Conservation (phyloP, 2,329 filamentous ascomycete genomes). For the Emericellopsis cladophorae region DNA sequence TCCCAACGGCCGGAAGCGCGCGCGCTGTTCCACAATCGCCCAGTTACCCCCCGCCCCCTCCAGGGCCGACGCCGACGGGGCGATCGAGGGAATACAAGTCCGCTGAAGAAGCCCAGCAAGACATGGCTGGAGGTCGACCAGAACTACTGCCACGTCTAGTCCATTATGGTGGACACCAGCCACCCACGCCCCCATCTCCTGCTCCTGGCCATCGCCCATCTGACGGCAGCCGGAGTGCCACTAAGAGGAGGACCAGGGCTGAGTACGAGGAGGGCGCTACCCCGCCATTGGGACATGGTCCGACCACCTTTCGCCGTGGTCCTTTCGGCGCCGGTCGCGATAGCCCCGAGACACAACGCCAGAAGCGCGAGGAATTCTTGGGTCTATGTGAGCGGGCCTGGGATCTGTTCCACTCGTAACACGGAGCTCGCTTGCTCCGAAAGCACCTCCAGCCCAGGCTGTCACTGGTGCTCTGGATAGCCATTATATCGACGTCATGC, state of each 20-base stretch:
- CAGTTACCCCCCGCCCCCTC: slow-evolving; percentile 48
- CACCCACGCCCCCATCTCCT: slow-evolving; percentile 80
- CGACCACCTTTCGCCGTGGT: slow-evolving; percentile 45
- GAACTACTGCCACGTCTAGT: slow-evolving; percentile 88
- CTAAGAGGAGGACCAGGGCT: slow-evolving; percentile 65
- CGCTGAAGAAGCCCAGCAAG: slow-evolving; percentile 87
- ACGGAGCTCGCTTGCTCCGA: too few species aligned
- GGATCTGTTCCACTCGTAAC: slow-evolving; percentile 91
- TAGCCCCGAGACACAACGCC: slow-evolving; percentile 67
- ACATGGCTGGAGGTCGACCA: slow-evolving; percentile 79
- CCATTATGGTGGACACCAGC: slow-evolving; percentile 89
- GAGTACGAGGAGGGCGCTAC: slow-evolving; percentile 92
- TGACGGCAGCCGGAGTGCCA: slow-evolving; percentile 44
- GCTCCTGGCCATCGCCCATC: slow-evolving; percentile 36
- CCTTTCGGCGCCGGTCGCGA: slow-evolving; percentile 74
- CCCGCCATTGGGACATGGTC: slow-evolving; percentile 69
- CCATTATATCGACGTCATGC: too few species aligned
- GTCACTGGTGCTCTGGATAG: too few species aligned
- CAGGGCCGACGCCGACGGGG: slow-evolving; percentile 33
- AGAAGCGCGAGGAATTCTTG: slow-evolving; percentile 90
- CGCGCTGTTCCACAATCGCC: slow-evolving; percentile 67
- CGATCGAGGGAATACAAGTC: slow-evolving; percentile 83
- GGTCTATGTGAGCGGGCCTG: slow-evolving; percentile 77
- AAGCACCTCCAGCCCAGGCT: too few species aligned
- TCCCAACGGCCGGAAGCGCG: slow-evolving; percentile 50